Percentiles rank a stretch among this genome's conserved stretches.
These are phyloP conservation scores for Penicillium sp. DNA, from an alignment of 2,329 filamentous ascomycete genomes.

Conservation along the genomic window DNA sequence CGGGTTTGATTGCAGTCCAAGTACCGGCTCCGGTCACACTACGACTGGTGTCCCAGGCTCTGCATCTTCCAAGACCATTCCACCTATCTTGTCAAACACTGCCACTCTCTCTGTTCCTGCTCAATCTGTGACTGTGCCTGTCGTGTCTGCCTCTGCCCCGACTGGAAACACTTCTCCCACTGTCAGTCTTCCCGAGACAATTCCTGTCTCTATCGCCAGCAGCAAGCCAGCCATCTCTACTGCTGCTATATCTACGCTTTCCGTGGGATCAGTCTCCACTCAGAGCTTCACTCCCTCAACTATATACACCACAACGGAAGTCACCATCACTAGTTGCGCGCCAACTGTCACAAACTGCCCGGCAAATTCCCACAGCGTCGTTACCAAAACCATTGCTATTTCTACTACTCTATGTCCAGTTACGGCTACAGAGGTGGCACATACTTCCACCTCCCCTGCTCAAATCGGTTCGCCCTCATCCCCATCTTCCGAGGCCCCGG, in stretches of 20 bases:
- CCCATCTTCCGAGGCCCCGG: neutral
- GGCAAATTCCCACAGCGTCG: slow-evolving; percentile 44
- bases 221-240: neutral
- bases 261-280: slow-evolving; percentile 19
- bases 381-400: slow-evolving; percentile 54
- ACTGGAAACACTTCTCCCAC: slow-evolving; percentile 10
- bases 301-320: slow-evolving; percentile 32
- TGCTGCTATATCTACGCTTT: slow-evolving; percentile 5
- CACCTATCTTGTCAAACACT: neutral
- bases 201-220: slow-evolving; percentile 16
- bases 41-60: neutral
- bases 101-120: neutral
- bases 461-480: neutral
- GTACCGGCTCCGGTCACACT: neutral
- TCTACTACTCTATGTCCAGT: slow-evolving; percentile 59
- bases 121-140: slow-evolving; percentile 16
- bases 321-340: slow-evolving; percentile 40
- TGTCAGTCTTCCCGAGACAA: neutral
- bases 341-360: slow-evolving; percentile 49
- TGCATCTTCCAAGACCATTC: neutral
- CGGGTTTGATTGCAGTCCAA: slow-evolving; percentile 64
- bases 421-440: slow-evolving; percentile 30
- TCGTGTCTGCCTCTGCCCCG: slow-evolving; percentile 2
- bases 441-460: slow-evolving; percentile 6
- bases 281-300: slow-evolving; percentile 32